Evolutionary conservation across 108 stramenopile genomes (phyloP).

Genomic region (Cyclotella choctawhatcheeana): DNA sequence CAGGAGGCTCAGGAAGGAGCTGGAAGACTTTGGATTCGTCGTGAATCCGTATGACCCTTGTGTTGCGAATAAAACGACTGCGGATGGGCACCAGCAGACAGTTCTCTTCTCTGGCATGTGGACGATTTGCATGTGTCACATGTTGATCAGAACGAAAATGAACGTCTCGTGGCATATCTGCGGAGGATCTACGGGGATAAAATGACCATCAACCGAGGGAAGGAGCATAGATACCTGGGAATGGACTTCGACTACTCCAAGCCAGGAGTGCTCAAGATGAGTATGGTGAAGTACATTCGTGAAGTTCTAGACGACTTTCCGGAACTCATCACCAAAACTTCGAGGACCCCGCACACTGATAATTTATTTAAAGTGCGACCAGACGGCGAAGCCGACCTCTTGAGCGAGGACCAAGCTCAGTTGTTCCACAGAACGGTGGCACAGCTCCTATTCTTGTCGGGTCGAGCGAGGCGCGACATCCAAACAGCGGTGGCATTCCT

Average conservation of each 20-base stretch:
- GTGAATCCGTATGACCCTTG: slow-evolving; percentile 27
- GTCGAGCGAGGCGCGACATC: neutral
- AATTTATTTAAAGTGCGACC: slow-evolving; percentile 12
- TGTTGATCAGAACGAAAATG: slow-evolving; percentile 6
- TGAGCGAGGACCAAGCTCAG: neutral
- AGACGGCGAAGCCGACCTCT: neutral
- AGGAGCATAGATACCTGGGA: neutral
- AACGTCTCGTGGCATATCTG: neutral
- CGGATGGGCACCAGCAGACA: slow-evolving; percentile 11
- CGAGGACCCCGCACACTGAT: neutral
- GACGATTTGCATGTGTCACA: slow-evolving; percentile 19
- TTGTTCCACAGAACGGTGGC: slow-evolving; percentile 4
- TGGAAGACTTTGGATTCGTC: slow-evolving; percentile 2
- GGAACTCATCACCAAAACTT: neutral
- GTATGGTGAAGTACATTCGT: slow-evolving; percentile 9
- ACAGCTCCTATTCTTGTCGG: slow-evolving; percentile 5
- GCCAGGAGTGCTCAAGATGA: neutral
- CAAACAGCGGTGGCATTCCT: slow-evolving; percentile 2
- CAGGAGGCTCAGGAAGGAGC: neutral
- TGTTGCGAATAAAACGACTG: neutral
- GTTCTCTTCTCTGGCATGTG: slow-evolving; percentile 16
- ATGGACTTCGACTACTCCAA: slow-evolving; percentile 11
- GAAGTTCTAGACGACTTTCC: slow-evolving; percentile 6
- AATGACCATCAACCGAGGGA: neutral
- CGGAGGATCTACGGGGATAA: slow-evolving; percentile 1